Evolutionary conservation across 2,329 filamentous ascomycete species (phyloP), one percentile per base, ranked within the genome.

Genomic region (Coniochaeta sp.): DNA sequence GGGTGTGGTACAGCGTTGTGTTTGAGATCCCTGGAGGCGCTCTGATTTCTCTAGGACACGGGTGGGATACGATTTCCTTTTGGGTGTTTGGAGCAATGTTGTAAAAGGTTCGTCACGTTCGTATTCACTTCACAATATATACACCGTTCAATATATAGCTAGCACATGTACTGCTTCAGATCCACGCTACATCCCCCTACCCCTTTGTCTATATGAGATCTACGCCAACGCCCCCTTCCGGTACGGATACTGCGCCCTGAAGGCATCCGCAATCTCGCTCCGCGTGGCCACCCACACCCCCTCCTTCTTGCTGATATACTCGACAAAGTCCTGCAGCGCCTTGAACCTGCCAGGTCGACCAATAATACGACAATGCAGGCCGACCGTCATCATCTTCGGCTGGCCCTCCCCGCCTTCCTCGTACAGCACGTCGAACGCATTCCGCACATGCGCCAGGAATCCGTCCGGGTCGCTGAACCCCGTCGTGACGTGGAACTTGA

Each of bases 351-450:
- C 47, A 24, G 47, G 79, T 79, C 1, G 81, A 1, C 81, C 81
- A 38, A 80, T 77, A 59, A 81, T 80, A 7, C 80, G 74, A 62
- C 79, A 82, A 66, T 83, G 81, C 28, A 83, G 66, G 1, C 77
- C 79, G 26, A 84, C 75, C 0, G 81, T 83, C 81, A 84, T 84
- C 81, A 84, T 84, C 70, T 81, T 82, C 4, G 79, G 79, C 63
- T 68, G 68, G 1, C 79, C 79, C 12, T 73, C 72, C 58, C 73
- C 67, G 0, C 79, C 80, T 62, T 83, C 80, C 32, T 78, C 78
- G 60, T 82, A 82, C 34, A 83, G 66, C 19, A 80, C 76, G 64
- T 84, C 81, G 58, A 84, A 83, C 0, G 80, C 77, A 22, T 76
- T 76, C 69, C 80, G 79, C 17, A 83, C 64, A 62, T 83, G 77